Base-by-base conservation (phyloP, 331 rosid species). In the Stylosanthes scabra region DNA sequence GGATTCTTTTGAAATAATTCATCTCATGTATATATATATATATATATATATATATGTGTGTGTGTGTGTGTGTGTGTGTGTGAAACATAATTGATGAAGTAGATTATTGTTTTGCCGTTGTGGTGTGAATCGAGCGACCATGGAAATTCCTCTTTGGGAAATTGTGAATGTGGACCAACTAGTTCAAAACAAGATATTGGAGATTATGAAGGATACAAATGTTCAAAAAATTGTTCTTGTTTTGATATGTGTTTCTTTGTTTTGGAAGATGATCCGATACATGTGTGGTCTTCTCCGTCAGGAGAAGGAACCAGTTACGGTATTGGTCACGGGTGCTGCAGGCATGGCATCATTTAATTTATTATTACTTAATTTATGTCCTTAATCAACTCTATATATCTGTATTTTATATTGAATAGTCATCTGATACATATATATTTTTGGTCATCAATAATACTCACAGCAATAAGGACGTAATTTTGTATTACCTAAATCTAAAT, bases 261-360 rank as follows among this genome's bases (percentile, higher is more conserved):
- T 86, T 75, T 86, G 92, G 96, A 86, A 78, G 80, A 87, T 88
- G 44, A 66, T 83, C 34, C 88, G 68, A 71, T 61, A 87, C 54
- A 88, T 93, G 91, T 86, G 83, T 77, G 77, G 87, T 74, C 90
- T 93, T 81, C 71, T 86, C 44, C 74, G 61, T 37, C 72, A 29
- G 56, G 87, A 88, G 64, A 89, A 84, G 80, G 88, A 92, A 68
- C 96, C 97, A 2, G 65, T 88, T 44, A 86, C 57, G 0, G 86
- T 92, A 2, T 85, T 92, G 82, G 87, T 92, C 77, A 89, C 91
- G 2, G 96, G 93, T 46, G 97, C 93, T 73, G 85, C 89, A 86
- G 97, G 96, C 89, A 92, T 67, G 92, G 40, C 39, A 34, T 34
- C 6, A 34, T 34, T 31, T 74, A 7, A 68, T 72, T 56, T 6